Evolutionary conservation across 192 early-diverging fungal genomes (phyloP), one percentile per base, ranked within the genome.

Genomic region (Gamsiella multidivaricata): DNA sequence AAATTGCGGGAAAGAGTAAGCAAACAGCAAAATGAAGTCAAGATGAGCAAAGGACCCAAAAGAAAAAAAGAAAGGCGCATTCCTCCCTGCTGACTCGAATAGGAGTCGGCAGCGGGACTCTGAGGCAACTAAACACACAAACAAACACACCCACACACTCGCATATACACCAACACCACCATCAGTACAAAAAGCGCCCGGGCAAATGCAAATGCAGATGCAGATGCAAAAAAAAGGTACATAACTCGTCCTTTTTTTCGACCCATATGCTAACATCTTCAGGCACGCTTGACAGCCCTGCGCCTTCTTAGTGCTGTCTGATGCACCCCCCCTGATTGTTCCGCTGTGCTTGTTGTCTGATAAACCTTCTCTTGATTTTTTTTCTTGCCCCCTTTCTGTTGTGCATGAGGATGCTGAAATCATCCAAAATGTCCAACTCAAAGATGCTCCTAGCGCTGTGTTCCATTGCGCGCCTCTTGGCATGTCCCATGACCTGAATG

Each of bases 1-100:
- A 54, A 52, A 52, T 50, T 41, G 61, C 52, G 53, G 41, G 31
- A 56, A 33, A 32, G 39, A 42, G 5, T 33, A 33, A 51, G 34
- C 28, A 68, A 58, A 37, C 28, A 18, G n/a, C 0, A 14, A 33
- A 39, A 56, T 5, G 17, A 37, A 47, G 20, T 25, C 23, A 25
- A 42, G 36, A 43, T 18, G 18, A 23, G 26, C 32, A 37, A 65
- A 65, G 39, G 32, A 53, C 7, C 41, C 14, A 33, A 22, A 29
- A 25, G 22, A 28, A 14, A 14, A 60, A 10, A n/a, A n/a, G n/a
- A n/a, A n/a, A n/a, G 37, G 12, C 37, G 12, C 7, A 39, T 39
- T 39, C 62, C 45, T 45, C 59, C n/a, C 23, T 49, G 49, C 43
- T 46, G 43, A 46, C 15, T 20, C 15, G 22, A n/a, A n/a, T n/a